phyloP scores from a whole-genome alignment of 345 rosid genomes.

The Noccaea bulbosa region DNA sequence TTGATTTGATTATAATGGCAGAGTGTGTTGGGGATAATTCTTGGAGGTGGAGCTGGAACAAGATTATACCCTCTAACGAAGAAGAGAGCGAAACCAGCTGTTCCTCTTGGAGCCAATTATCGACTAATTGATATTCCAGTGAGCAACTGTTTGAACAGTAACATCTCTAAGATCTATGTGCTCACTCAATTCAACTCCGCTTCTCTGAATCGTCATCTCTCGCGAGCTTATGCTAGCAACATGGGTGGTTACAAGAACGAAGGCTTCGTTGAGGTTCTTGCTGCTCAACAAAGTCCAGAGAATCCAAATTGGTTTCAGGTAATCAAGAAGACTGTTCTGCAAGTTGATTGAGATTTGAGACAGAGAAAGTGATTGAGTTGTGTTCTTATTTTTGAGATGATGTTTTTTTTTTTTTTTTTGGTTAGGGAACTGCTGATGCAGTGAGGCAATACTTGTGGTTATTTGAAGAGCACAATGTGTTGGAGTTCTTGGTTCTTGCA shows the following conservation, averaged over 20 bases:
- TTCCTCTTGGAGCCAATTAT: constrained; percentile 93
- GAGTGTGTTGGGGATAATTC: constrained; percentile 94
- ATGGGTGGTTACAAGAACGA: constrained; percentile 98
- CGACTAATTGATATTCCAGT: constrained; percentile 94
- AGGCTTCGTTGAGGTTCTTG: constrained; percentile 99
- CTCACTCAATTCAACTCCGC: constrained; percentile 98
- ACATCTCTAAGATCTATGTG: constrained; percentile 87
- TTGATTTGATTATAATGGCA: constrained; percentile 33
- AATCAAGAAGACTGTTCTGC: background rate
- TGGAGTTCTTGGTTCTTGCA: constrained; percentile 92
- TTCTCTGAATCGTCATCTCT: constrained; percentile 91
- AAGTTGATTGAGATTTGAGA: background rate
- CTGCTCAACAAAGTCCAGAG: constrained; percentile 98
- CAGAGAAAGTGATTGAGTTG: background rate
- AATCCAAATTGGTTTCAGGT: constrained; percentile 99
- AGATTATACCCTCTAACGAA: constrained; percentile 88
- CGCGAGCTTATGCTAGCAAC: constrained; percentile 93
- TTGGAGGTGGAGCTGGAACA: constrained; percentile 99
- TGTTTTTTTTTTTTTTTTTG: background rate
- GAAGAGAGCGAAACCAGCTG: constrained; percentile 98
- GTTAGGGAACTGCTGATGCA: constrained; percentile 98
- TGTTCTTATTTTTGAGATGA: background rate
- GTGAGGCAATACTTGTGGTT: constrained; percentile 96
- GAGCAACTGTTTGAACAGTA: constrained; percentile 95
- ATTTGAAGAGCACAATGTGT: constrained; percentile 94